Conservation (phyloP, 352 stramenopile species). For the Aphanomyces euteiches region DNA sequence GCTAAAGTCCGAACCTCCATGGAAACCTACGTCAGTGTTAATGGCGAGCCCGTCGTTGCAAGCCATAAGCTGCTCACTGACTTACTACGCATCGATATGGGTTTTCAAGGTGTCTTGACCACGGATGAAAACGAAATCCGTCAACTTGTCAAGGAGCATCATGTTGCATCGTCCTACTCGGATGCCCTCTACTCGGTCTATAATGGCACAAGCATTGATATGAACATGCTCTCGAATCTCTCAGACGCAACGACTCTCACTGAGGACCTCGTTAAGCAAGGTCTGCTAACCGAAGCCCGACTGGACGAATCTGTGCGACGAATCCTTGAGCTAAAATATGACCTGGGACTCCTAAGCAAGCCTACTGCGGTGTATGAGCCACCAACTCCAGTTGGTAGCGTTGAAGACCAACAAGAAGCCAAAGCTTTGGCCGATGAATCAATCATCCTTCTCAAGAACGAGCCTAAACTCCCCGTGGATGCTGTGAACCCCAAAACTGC, state of each 20-base stretch:
- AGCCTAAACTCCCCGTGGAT: slow-evolving; percentile 33
- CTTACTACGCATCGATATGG: slow-evolving; percentile 74
- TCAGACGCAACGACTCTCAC: slow-evolving; percentile 36
- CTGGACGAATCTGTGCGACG: slow-evolving; percentile 59
- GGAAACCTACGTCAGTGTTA: slow-evolving; percentile 92
- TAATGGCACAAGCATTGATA: slow-evolving; percentile 77
- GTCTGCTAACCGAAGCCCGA: slow-evolving; percentile 41
- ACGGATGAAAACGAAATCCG: slow-evolving; percentile 91
- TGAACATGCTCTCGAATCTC: slow-evolving; percentile 77
- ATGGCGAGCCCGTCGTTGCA: slow-evolving; percentile 85
- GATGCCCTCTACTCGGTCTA: slow-evolving; percentile 69
- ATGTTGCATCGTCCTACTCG: slow-evolving; percentile 42
- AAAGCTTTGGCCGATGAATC: slow-evolving; percentile 67
- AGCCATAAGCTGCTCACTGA: slow-evolving; percentile 57
- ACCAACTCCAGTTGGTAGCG: slow-evolving; percentile 45
- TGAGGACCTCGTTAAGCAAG: slow-evolving; percentile 52
- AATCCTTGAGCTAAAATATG: slow-evolving; percentile 65
- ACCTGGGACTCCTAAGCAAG: slow-evolving; percentile 62
- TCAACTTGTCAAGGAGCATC: slow-evolving; percentile 70
- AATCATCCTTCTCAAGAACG: slow-evolving; percentile 81
- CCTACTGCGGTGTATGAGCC: slow-evolving; percentile 43
- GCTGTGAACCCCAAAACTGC: neutral
- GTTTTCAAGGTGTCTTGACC: slow-evolving; percentile 84
- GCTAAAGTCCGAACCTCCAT: slow-evolving; percentile 81
- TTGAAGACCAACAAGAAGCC: slow-evolving; percentile 48